Base-by-base conservation (phyloP, 2,329 filamentous ascomycete genomes). In the Helotiales sp. region DNA sequence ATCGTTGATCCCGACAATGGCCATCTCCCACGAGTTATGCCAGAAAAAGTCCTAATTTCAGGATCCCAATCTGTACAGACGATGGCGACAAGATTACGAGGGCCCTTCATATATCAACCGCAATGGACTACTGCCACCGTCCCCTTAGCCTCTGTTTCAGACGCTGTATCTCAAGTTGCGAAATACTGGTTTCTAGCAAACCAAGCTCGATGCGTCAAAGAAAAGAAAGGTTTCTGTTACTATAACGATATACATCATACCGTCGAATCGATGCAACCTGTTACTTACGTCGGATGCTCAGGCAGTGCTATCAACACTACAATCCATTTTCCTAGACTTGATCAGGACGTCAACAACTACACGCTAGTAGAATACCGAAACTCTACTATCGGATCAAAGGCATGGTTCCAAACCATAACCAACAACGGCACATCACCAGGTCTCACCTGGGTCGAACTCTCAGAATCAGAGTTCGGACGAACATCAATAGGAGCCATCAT, bases 401-500 rank as follows among this genome's bases (percentile, higher is more conserved):
- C 46, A 44, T 50, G 46, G 54, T 56, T 46, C 44, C n/a, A 56
- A n/a, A n/a, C n/a, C 17, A 22, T n/a, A 4, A 57, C 48, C 29
- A 29, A 19, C 12, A 57, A 54, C 17, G 42, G 50, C 30, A 30
- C 46, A 33, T 33, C 10, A 12, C 17, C 46, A 19, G 34, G 33
- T 30, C 22, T 58, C 22, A 51, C 6, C 17, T 58, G 56, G 56
- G 33, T 58, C 10, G 29, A 44, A 12, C 52, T 58, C 8, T 31
- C 56, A 25, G 36, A 36, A 13, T 17, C 29, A 15, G 30, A 54
- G 9, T 54, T 52, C 33, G 53, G 57, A 5, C 38, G 10, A 27
- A n/a, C 44, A 36, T 55, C 52, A 12, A 48, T 59, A 12, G 57
- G 57, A 5, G 57, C 57, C 42, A 25, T 55, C 15, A 52, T 55